phyloP scores from a whole-genome alignment of 768 basidiomycete species.

The Suillus subaureus region DNA sequence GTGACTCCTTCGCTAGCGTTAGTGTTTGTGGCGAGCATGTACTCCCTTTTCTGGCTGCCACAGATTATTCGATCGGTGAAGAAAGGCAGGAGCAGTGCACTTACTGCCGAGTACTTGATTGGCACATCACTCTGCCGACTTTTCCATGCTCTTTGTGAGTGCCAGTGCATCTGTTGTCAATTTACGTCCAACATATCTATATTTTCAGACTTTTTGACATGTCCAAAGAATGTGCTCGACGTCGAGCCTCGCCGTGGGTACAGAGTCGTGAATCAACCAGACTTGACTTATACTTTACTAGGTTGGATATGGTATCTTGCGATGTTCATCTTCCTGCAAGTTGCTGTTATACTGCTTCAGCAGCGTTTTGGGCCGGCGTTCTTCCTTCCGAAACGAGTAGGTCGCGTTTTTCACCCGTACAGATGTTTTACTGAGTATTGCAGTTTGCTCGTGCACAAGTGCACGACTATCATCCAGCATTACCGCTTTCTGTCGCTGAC shows the following conservation, averaged over 20 bases:
- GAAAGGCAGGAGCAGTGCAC: slow-evolving; percentile 68
- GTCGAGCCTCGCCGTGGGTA: slow-evolving; percentile 70
- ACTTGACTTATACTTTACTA: slow-evolving; percentile 28
- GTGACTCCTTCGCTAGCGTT: slow-evolving; percentile 66
- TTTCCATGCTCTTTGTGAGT: slow-evolving; percentile 75
- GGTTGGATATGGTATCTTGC: slow-evolving; percentile 69
- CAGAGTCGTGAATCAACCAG: neutral
- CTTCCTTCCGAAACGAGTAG: slow-evolving; percentile 74
- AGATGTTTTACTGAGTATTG: neutral
- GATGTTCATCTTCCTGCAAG: slow-evolving; percentile 63
- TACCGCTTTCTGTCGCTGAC: slow-evolving; percentile 61
- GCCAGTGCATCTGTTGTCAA: neutral
- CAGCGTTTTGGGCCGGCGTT: slow-evolving; percentile 78
- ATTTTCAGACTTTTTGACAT: slow-evolving; percentile 72
- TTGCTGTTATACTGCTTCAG: slow-evolving; percentile 66
- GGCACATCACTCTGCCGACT: slow-evolving; percentile 77
- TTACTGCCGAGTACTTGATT: slow-evolving; percentile 70
- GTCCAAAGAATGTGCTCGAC: slow-evolving; percentile 86
- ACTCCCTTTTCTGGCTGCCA: slow-evolving; percentile 82
- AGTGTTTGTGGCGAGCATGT: slow-evolving; percentile 65
- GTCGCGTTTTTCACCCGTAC: slow-evolving; percentile 21
- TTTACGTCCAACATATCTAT: slow-evolving; percentile 8
- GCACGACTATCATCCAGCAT: slow-evolving; percentile 85
- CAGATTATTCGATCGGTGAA: slow-evolving; percentile 80
- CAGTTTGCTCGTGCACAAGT: slow-evolving; percentile 62